Conservation (phyloP, 371 early-diverging fungal species). For the Lichtheimia ornata region DNA sequence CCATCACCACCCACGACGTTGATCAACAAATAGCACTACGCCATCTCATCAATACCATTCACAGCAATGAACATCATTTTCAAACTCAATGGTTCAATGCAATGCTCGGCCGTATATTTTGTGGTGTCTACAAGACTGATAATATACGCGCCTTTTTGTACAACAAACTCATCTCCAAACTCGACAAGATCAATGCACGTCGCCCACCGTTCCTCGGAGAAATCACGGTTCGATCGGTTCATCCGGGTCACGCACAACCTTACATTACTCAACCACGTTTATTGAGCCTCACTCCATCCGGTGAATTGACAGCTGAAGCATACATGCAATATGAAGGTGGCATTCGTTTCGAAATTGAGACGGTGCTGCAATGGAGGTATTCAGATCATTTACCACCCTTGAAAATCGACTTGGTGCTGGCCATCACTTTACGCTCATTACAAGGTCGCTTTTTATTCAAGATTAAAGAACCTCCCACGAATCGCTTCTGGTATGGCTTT, state of each 20-base stretch:
- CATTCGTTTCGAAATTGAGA: slow-evolving; percentile 72
- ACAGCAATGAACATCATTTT: slow-evolving; percentile 64
- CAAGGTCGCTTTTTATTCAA: slow-evolving; percentile 76
- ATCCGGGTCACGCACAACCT: slow-evolving; percentile 81
- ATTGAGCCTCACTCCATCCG: slow-evolving; percentile 63
- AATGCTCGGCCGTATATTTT: slow-evolving; percentile 78
- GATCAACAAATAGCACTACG: slow-evolving; percentile 42
- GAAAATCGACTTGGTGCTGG: slow-evolving; percentile 76
- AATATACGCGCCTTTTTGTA: slow-evolving; percentile 59
- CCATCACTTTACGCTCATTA: slow-evolving; percentile 70
- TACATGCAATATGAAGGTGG: slow-evolving; percentile 81
- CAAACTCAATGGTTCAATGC: slow-evolving; percentile 90
- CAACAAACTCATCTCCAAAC: slow-evolving; percentile 66
- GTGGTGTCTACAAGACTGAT: slow-evolving; percentile 71
- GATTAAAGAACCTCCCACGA: slow-evolving; percentile 85
- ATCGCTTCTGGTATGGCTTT: slow-evolving; percentile 90
- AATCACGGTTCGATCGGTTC: slow-evolving; percentile 77
- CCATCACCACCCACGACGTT: slow-evolving; percentile 52
- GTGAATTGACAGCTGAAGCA: slow-evolving; percentile 76
- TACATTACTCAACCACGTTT: slow-evolving; percentile 78
- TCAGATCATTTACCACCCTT: slow-evolving; percentile 62
- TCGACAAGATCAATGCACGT: slow-evolving; percentile 66
- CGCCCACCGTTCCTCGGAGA: slow-evolving; percentile 80
- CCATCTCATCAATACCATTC: slow-evolving; percentile 56
- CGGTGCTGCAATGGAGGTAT: slow-evolving; percentile 59